Percentiles rank a stretch among this genome's conserved stretches.
phyloP scores from a whole-genome alignment of 495 filamentous ascomycete species.

The Lasiosphaeris hirsuta region DNA sequence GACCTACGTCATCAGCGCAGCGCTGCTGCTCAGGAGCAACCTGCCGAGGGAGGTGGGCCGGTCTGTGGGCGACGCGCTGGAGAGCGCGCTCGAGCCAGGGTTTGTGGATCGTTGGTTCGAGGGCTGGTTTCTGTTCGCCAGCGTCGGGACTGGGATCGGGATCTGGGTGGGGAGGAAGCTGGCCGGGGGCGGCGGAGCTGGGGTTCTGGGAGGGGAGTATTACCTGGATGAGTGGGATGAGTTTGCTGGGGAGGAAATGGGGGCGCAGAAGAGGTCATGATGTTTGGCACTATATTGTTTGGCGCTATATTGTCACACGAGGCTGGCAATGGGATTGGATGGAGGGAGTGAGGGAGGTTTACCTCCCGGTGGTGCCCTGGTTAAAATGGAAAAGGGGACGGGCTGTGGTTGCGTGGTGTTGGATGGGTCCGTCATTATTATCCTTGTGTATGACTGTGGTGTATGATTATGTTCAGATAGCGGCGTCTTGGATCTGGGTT shows the following conservation, averaged over 20 bases:
- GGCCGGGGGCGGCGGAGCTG: conserved; percentile 35
- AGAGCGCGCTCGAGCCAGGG: conserved; percentile 61
- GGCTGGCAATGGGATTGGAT: not conserved
- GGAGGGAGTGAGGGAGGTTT: not conserved
- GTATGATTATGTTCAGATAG: too few species aligned
- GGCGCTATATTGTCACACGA: too few species aligned
- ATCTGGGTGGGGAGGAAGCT: conserved; percentile 67
- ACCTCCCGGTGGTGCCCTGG: not conserved
- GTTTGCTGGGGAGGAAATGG: conserved; percentile 64
- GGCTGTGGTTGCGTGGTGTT: too few species aligned
- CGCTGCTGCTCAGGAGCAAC: conserved; percentile 68
- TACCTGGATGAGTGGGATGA: conserved; percentile 55
- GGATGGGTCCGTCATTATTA: too few species aligned
- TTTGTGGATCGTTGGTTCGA: conserved; percentile 90
- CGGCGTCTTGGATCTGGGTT: too few species aligned
- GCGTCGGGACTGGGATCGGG: conserved; percentile 57
- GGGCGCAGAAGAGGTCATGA: conserved; percentile 52
- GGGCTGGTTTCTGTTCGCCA: conserved; percentile 68
- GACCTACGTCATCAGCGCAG: conserved; percentile 74
- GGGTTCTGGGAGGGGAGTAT: conserved; percentile 39
- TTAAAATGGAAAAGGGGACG: too few species aligned
- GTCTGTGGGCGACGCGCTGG: conserved; percentile 67
- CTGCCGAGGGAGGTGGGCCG: conserved; percentile 67
- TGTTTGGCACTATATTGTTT: not conserved
- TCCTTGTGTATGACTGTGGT: too few species aligned